Conservation (phyloP, 2,329 filamentous ascomycete genomes). For the Penicillium oxalicum region DNA sequence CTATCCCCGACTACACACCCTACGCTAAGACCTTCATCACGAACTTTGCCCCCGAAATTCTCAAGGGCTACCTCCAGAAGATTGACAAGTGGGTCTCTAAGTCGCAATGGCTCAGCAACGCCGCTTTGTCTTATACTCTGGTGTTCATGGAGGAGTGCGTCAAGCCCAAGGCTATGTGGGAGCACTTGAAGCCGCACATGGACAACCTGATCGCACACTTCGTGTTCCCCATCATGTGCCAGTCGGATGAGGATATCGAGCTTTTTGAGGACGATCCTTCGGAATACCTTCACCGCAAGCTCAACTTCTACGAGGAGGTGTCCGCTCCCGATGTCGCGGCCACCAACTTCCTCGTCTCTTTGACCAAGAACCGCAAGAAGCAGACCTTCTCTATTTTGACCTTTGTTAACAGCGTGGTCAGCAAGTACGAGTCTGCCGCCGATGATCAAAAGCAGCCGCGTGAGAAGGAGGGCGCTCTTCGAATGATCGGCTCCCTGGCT, state of each 20-base stretch:
- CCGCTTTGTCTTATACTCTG: constrained; percentile 86
- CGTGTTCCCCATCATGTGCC: constrained; percentile 89
- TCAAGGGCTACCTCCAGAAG: constrained; percentile 89
- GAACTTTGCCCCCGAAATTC: constrained; percentile 89
- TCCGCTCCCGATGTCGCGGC: constrained; percentile 92
- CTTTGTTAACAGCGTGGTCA: constrained; percentile 93
- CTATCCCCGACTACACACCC: constrained; percentile 67
- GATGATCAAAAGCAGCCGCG: constrained; percentile 89
- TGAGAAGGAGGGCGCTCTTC: constrained; percentile 90
- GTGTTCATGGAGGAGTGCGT: constrained; percentile 96
- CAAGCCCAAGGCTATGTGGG: constrained; percentile 96
- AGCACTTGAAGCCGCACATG: constrained; percentile 84
- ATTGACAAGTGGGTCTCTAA: constrained; percentile 98
- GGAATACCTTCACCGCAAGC: constrained; percentile 92
- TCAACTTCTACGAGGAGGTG: constrained; percentile 97
- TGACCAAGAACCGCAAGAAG: constrained; percentile 91
- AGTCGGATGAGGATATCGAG: constrained; percentile 85
- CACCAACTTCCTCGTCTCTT: constrained; percentile 89
- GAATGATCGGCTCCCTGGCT: constrained; percentile 94
- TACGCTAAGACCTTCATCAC: constrained; percentile 88
- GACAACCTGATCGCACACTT: constrained; percentile 90
- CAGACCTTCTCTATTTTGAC: constrained; percentile 91
- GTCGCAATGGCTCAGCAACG: constrained; percentile 88
- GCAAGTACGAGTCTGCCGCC: constrained; percentile 76
- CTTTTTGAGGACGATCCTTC: constrained; percentile 91